These are phyloP conservation scores for Russula foetens DNA, from an alignment of 768 basidiomycete species.

Conservation along the genomic window DNA sequence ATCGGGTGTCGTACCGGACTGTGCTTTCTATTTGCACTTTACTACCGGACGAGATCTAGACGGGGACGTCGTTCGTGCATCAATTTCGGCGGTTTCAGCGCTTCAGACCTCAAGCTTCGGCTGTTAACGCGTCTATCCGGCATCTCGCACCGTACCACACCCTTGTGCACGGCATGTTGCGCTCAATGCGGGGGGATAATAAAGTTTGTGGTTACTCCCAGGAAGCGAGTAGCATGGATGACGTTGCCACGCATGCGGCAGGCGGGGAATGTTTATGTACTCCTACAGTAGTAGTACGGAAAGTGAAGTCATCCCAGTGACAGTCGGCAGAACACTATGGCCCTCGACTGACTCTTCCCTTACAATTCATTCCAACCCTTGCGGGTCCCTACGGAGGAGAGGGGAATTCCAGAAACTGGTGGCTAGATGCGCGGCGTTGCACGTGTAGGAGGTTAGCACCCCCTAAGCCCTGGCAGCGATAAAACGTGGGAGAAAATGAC, in stretches of 20 bases:
- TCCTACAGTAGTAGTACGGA: too few relatives aligned
- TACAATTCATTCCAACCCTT: neutral
- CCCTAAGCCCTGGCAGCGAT: neutral
- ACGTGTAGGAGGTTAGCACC: neutral
- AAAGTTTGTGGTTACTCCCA: neutral
- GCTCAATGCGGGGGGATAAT: neutral
- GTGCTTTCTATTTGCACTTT: neutral
- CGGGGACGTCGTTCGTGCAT: neutral
- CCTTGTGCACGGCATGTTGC: neutral
- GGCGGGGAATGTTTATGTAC: neutral
- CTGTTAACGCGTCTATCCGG: neutral
- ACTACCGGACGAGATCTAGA: neutral
- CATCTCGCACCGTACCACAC: neutral
- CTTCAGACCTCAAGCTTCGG: neutral
- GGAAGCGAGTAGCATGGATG: neutral
- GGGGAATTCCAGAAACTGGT: neutral
- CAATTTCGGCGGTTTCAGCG: neutral
- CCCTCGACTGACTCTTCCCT: neutral
- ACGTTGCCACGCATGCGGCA: neutral
- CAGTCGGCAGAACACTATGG: neutral
- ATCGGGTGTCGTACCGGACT: constrained; percentile 9
- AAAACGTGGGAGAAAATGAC: constrained; percentile 5
- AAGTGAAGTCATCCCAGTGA: neutral
- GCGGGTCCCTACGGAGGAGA: neutral
- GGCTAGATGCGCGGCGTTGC: neutral